Conservation (phyloP, 2,329 filamentous ascomycete genomes). For the Pseudopyricularia cyperi region DNA sequence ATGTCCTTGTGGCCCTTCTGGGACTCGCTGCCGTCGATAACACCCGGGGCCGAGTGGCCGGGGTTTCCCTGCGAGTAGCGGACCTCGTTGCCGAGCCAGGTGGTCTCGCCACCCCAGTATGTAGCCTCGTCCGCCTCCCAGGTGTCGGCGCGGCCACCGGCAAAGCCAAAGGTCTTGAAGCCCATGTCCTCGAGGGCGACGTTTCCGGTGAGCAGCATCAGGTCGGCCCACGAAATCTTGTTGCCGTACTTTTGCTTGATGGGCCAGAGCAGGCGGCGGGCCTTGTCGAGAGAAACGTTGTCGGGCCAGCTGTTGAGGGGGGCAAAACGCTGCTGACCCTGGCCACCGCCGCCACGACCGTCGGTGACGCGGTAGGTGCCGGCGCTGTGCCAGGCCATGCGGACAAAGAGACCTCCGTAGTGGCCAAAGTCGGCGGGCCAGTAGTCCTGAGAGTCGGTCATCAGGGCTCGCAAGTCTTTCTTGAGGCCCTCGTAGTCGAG, state of each 20-base stretch:
- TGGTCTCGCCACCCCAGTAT: conserved; percentile 66
- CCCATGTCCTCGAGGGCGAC: conserved; percentile 69
- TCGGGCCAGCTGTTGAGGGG: conserved; percentile 76
- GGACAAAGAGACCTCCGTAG: conserved; percentile 69
- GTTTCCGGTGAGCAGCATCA: conserved; percentile 60
- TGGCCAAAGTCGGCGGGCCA: conserved; percentile 76
- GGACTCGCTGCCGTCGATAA: conserved; percentile 17
- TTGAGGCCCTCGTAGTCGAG: conserved; percentile 60
- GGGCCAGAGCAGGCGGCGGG: conserved; percentile 64
- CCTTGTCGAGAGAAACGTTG: conserved; percentile 69
- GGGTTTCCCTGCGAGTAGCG: conserved; percentile 46
- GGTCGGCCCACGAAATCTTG: conserved; percentile 71
- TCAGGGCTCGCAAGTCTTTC: conserved; percentile 56
- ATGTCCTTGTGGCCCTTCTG: conserved; percentile 29
- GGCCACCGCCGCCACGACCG: conserved; percentile 61
- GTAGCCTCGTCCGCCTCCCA: conserved; percentile 65
- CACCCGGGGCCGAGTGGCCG: conserved; percentile 23
- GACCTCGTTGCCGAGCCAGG: conserved; percentile 63
- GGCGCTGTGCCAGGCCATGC: conserved; percentile 71
- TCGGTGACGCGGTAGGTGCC: conserved; percentile 67
- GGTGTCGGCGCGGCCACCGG: conserved; percentile 57
- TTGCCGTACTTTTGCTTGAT: conserved; percentile 77
- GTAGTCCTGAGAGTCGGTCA: conserved; percentile 70
- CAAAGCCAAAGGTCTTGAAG: conserved; percentile 61
- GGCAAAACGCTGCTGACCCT: conserved; percentile 67